These are phyloP conservation scores for Debaryomyces udenii DNA, from an alignment of 1,139 yeast species.

Conservation along the genomic window DNA sequence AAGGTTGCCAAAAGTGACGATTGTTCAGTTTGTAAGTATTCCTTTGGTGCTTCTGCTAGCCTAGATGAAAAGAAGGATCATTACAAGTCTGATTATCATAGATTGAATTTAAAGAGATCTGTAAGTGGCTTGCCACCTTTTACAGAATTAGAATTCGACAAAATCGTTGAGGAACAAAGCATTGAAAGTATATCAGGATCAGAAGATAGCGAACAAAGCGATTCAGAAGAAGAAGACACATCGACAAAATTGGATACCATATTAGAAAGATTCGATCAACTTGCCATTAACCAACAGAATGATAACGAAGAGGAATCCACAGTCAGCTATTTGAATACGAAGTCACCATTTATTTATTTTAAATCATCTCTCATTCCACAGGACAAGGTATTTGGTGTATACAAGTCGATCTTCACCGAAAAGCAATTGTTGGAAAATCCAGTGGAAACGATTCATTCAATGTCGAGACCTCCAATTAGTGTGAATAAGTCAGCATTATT, in stretches of 20 bases:
- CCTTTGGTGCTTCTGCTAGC: constrained; percentile 9
- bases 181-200: constrained; percentile 65
- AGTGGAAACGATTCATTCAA: constrained; percentile 38
- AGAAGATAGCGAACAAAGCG: constrained; percentile 27
- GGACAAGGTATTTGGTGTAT: constrained; percentile 63
- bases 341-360: constrained; percentile 64
- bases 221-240: constrained; percentile 19
- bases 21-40: constrained; percentile 19
- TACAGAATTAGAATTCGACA: constrained; percentile 62
- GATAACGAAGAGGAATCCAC: constrained; percentile 31
- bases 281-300: constrained; percentile 11
- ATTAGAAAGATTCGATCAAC: constrained; percentile 33
- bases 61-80: constrained; percentile 44
- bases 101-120: constrained; percentile 61
- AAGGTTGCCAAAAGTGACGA: background rate
- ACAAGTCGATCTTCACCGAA: constrained; percentile 63
- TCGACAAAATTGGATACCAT: constrained; percentile 29
- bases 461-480: constrained; percentile 28
- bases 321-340: constrained; percentile 60
- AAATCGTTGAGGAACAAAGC: constrained; percentile 52
- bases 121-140: constrained; percentile 50
- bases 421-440: constrained; percentile 40
- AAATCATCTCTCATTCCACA: constrained; percentile 48
- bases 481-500: constrained; percentile 66
- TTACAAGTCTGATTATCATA: constrained; percentile 63